These are phyloP conservation scores for Torrubiella hemipterigena DNA, from an alignment of 2,329 filamentous ascomycete genomes.

Conservation along the genomic window DNA sequence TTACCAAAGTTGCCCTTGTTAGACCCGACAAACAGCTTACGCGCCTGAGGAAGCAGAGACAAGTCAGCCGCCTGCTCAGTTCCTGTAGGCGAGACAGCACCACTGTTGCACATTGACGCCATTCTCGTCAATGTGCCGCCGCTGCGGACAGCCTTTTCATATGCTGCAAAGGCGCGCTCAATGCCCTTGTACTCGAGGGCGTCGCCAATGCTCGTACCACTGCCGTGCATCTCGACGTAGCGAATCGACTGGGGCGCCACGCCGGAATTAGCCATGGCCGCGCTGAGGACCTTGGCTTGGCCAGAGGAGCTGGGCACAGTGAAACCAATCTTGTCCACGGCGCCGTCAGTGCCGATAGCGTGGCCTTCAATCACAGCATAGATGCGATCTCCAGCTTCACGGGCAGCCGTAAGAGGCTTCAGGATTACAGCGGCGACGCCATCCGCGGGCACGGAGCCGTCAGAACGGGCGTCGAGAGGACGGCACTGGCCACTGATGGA, in stretches of 20 bases:
- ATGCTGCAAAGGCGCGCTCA: background rate
- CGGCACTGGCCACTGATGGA: conserved; percentile 35
- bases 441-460: conserved; percentile 18
- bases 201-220: conserved; percentile 27
- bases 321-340: conserved; percentile 11
- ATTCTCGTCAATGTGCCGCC: too few species aligned
- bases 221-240: conserved; percentile 14
- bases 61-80: too few species aligned
- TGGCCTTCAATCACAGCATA: conserved; percentile 12
- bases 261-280: conserved; percentile 3
- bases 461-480: conserved; percentile 18
- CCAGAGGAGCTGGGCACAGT: conserved; percentile 11
- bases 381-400: conserved; percentile 12
- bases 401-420: conserved; percentile 17
- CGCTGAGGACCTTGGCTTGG: conserved; percentile 10
- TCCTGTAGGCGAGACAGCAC: background rate
- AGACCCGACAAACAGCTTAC: background rate
- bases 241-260: conserved; percentile 9
- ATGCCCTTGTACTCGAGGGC: conserved; percentile 24
- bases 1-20: conserved; percentile 1
- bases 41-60: background rate
- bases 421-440: conserved; percentile 17
- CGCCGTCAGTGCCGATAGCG: conserved; percentile 12
- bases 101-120: background rate
- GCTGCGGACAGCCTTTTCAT: background rate